Conservation (phyloP, 305 asterid species). For the Fraxinus greggii region DNA sequence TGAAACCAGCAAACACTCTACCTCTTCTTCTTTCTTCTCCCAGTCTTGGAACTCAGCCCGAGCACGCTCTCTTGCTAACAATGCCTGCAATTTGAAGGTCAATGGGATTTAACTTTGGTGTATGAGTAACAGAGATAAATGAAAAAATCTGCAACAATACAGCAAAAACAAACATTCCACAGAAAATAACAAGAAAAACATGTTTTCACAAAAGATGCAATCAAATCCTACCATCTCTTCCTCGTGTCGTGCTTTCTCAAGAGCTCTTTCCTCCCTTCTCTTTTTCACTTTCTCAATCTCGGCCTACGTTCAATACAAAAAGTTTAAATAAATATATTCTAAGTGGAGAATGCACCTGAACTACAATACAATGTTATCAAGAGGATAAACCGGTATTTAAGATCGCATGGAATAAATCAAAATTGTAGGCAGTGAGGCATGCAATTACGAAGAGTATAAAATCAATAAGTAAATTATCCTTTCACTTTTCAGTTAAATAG, state of each 20-base stretch:
- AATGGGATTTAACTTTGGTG: slow-evolving; percentile 7
- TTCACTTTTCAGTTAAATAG: neutral
- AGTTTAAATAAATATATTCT: slow-evolving; percentile 10
- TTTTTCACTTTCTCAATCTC: slow-evolving; percentile 89
- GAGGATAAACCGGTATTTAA: slow-evolving; percentile 17
- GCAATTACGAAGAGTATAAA: slow-evolving; percentile 8
- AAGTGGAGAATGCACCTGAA: neutral
- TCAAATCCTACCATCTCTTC: slow-evolving; percentile 76
- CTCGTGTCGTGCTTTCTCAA: slow-evolving; percentile 89
- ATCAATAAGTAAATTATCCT: neutral
- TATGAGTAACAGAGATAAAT: neutral
- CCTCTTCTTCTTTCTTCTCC: slow-evolving; percentile 99
- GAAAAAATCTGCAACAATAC: slow-evolving; percentile 5
- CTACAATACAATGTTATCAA: slow-evolving; percentile 14
- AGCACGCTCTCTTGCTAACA: slow-evolving; percentile 88
- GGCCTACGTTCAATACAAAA: slow-evolving; percentile 47
- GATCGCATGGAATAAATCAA: neutral
- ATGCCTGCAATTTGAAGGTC: slow-evolving; percentile 46
- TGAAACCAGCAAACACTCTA: slow-evolving; percentile 22
- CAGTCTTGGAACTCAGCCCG: slow-evolving; percentile 94
- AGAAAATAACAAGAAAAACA: slow-evolving; percentile 15
- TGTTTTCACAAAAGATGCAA: slow-evolving; percentile 10
- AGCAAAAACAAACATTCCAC: slow-evolving; percentile 18
- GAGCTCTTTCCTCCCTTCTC: slow-evolving; percentile 89
- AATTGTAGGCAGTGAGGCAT: slow-evolving; percentile 6